These are phyloP conservation scores for Ophiostoma australiae DNA, from an alignment of 2,329 filamentous ascomycete genomes.

Conservation along the genomic window DNA sequence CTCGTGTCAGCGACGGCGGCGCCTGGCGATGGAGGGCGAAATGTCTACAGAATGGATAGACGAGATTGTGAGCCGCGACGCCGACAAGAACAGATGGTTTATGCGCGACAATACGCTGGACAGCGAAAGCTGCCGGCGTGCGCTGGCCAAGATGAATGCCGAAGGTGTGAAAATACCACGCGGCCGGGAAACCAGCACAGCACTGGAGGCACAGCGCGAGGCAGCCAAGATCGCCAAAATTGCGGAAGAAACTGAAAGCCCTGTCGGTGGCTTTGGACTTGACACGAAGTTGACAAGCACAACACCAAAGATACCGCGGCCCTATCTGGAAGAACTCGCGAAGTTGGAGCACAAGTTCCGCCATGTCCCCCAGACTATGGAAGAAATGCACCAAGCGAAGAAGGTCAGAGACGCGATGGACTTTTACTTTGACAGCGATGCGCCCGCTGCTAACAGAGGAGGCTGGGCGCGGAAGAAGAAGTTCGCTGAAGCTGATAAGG, in stretches of 20 bases:
- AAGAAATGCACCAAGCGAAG: not conserved
- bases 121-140: constrained; percentile 39
- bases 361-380: not conserved
- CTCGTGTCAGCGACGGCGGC: constrained; percentile 50
- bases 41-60: constrained; percentile 54
- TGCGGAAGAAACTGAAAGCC: too few species aligned
- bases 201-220: constrained; percentile 28
- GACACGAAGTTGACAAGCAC: not conserved
- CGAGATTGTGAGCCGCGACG: constrained; percentile 44
- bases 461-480: not conserved
- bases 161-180: constrained; percentile 42
- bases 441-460: not conserved
- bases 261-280: not conserved
- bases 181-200: constrained; percentile 39
- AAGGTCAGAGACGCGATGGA: not conserved
- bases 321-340: not conserved
- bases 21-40: constrained; percentile 56
- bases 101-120: constrained; percentile 47
- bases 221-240: not conserved
- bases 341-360: not conserved
- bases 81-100: constrained; percentile 29
- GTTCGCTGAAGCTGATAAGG: not conserved
- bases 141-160: constrained; percentile 45
- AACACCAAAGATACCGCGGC: not conserved
- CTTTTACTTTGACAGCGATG: not conserved